Conservation (phyloP, 1,139 yeast species). For the Debaryomyces sp. region DNA sequence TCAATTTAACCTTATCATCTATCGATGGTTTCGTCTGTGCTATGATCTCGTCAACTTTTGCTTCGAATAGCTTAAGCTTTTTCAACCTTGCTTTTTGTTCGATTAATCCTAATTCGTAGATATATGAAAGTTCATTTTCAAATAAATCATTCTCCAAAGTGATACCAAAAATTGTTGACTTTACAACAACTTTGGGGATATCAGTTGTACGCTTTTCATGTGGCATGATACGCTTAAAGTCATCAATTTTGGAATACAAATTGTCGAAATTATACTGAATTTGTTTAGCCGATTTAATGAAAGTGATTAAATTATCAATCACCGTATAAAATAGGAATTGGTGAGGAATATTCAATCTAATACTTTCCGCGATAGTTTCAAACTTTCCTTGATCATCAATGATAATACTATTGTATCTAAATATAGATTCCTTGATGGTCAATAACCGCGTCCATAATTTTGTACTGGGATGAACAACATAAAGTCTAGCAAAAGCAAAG, state of each 20-base stretch:
- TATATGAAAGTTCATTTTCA: slow-evolving; percentile 42
- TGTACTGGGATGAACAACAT: slow-evolving; percentile 58
- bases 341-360: slow-evolving; percentile 54
- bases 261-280: slow-evolving; percentile 52
- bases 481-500: slow-evolving; percentile 46
- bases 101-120: slow-evolving; percentile 39
- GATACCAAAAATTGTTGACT: slow-evolving; percentile 36
- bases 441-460: slow-evolving; percentile 47
- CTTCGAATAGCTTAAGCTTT: slow-evolving; percentile 34
- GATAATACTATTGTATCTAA: slow-evolving; percentile 25
- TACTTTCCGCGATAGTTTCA: slow-evolving; percentile 28
- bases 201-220: slow-evolving; percentile 29
- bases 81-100: slow-evolving; percentile 40
- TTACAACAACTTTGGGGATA: slow-evolving; percentile 36
- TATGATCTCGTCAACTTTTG: slow-evolving; percentile 23
- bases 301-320: slow-evolving; percentile 64
- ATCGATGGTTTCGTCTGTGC: slow-evolving; percentile 17
- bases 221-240: slow-evolving; percentile 42
- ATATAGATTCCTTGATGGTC: slow-evolving; percentile 41
- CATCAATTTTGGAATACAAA: slow-evolving; percentile 38
- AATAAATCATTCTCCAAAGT: slow-evolving; percentile 47
- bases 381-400: slow-evolving; percentile 21
- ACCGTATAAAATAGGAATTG: slow-evolving; percentile 67
- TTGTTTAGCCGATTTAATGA: slow-evolving; percentile 61
- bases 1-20: slow-evolving; percentile 21